Conservation (phyloP, 148 eudicot genomes). For the Vaccinium macrocarpon region DNA sequence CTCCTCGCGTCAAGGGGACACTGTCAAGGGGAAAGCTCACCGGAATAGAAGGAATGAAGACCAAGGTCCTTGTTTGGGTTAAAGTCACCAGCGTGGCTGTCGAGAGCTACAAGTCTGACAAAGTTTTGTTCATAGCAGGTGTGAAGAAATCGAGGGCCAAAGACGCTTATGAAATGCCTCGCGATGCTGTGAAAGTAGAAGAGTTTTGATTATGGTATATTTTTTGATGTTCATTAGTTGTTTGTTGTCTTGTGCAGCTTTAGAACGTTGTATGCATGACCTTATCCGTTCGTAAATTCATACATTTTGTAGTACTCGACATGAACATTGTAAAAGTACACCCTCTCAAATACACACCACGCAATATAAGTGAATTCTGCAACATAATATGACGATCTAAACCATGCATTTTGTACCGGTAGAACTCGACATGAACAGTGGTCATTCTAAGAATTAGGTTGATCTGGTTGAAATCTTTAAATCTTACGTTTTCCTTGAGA, state of each 20-base stretch:
- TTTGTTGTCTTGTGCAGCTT: neutral
- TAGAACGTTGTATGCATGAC: neutral
- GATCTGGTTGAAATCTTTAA: too few relatives aligned
- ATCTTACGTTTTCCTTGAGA: too few relatives aligned
- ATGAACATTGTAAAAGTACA: too few relatives aligned
- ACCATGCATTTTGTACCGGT: too few relatives aligned
- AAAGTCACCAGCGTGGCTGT: conserved; percentile 65
- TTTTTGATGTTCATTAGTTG: neutral
- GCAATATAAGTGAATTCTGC: too few relatives aligned
- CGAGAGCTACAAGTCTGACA: conserved; percentile 74
- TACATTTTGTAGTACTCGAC: neutral
- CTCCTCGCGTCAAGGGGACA: conserved; percentile 67
- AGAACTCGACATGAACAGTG: too few relatives aligned
- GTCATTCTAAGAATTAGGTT: too few relatives aligned
- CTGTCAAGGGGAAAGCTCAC: conserved; percentile 74
- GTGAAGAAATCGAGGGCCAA: conserved; percentile 71
- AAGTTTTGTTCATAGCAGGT: conserved; percentile 79
- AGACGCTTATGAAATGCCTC: conserved; percentile 61
- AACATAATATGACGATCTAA: too few relatives aligned
- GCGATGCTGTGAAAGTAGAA: conserved; percentile 51
- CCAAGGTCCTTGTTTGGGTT: conserved; percentile 83
- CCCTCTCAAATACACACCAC: too few relatives aligned
- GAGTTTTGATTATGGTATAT: conserved; percentile 37
- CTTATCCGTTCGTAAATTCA: conserved; percentile 11
- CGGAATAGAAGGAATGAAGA: conserved; percentile 84